These are phyloP conservation scores for Vanrija sp. DNA, from an alignment of 1,284 basidiomycete species.

Conservation along the genomic window DNA sequence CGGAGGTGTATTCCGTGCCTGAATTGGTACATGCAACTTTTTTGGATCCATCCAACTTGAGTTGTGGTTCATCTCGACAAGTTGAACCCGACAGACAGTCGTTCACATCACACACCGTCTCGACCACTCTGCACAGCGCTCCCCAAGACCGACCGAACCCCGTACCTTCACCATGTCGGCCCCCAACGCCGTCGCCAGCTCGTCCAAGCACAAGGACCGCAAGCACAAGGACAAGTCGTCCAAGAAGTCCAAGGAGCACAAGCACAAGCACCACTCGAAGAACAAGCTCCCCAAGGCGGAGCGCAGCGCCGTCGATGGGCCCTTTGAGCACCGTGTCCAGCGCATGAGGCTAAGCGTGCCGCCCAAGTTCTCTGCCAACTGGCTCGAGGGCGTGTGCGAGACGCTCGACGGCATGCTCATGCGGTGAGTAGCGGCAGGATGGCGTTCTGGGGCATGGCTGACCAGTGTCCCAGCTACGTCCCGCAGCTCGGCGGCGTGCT, in stretches of 20 bases:
- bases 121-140: not conserved
- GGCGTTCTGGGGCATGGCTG: not conserved
- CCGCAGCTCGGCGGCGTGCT: constrained; percentile 82
- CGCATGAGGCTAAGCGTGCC: constrained; percentile 72
- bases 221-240: constrained; percentile 12
- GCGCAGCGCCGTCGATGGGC: constrained; percentile 44
- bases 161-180: constrained; percentile 10
- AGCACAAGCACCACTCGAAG: constrained; percentile 8
- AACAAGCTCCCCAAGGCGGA: not conserved
- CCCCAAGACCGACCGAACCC: not conserved
- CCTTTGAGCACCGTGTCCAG: constrained; percentile 65
- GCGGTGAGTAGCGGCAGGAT: constrained; percentile 60
- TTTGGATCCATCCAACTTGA: not conserved
- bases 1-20: not conserved
- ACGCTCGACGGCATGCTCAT: constrained; percentile 89
- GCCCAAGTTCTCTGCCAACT: constrained; percentile 71
- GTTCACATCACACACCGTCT: not conserved
- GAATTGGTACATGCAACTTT: not conserved
- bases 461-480: constrained; percentile 64
- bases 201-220: constrained; percentile 16
- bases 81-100: not conserved
- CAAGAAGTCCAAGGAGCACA: constrained; percentile 15
- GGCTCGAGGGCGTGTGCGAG: constrained; percentile 70
- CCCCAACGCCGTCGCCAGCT: constrained; percentile 23
- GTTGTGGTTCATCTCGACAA: not conserved